Percentiles rank a stretch among this genome's conserved stretches.
Conservation (phyloP, 1,284 basidiomycete genomes). For the Cutaneotrichosporon dermatis region DNA sequence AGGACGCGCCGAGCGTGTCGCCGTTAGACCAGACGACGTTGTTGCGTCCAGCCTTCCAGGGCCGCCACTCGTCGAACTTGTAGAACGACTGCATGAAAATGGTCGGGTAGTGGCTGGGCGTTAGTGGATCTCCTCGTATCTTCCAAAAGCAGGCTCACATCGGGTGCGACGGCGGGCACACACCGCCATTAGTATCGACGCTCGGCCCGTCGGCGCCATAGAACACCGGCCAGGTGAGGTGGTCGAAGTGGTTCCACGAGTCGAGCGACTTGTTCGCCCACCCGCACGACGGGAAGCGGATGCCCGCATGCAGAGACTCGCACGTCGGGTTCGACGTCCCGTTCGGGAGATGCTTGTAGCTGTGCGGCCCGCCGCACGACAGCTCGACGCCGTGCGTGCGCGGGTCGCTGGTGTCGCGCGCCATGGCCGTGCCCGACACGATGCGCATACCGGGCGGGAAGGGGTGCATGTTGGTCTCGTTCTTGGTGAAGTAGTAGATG, state of each 20-base stretch:
- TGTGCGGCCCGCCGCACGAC: conserved; percentile 25
- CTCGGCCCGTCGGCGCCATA: neutral
- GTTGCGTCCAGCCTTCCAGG: conserved; percentile 18
- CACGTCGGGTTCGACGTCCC: conserved; percentile 33
- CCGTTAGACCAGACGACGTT: conserved; percentile 38
- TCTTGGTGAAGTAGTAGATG: conserved; percentile 41
- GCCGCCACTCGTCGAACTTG: neutral
- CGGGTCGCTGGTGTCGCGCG: conserved; percentile 19
- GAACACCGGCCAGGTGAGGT: conserved; percentile 40
- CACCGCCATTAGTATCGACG: neutral
- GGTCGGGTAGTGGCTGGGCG: conserved; percentile 33
- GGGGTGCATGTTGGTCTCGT: conserved; percentile 30
- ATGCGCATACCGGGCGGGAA: conserved; percentile 45
- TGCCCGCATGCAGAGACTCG: conserved; percentile 17
- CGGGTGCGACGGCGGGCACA: conserved; percentile 13
- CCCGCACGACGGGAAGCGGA: conserved; percentile 42
- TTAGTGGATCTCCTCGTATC: no score
- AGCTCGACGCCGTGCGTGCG: conserved; percentile 25
- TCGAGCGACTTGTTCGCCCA: conserved; percentile 31
- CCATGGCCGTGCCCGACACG: conserved; percentile 32
- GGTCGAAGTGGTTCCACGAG: conserved; percentile 42
- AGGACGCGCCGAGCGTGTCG: conserved; percentile 33
- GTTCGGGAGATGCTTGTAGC: conserved; percentile 31
- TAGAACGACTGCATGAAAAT: conserved; percentile 34
- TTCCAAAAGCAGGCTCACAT: conserved; percentile 6